Evolutionary conservation across 495 filamentous ascomycete species (phyloP).

Genomic region (Parmelia sp.): DNA sequence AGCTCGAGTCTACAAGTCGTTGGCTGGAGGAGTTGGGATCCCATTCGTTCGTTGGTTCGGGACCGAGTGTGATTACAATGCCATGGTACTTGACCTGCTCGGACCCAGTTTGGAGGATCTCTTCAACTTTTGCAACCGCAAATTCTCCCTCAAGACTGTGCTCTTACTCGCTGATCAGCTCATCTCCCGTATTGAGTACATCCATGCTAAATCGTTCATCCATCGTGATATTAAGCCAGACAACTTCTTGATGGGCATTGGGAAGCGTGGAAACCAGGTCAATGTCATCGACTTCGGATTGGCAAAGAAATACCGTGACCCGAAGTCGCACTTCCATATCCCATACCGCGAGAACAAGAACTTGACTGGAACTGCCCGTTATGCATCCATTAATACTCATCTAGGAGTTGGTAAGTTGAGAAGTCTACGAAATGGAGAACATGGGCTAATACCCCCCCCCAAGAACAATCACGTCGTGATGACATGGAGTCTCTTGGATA

Average conservation of each 20-base stretch:
- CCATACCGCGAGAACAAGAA: constrained; percentile 99
- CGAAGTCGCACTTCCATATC: constrained; percentile 99
- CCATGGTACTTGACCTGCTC: constrained; percentile 98
- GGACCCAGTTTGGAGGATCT: constrained; percentile 97
- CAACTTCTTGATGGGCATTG: constrained; percentile 99
- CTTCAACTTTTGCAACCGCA: constrained; percentile 99
- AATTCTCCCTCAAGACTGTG: constrained; percentile 99
- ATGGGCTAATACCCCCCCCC: constrained; percentile 29
- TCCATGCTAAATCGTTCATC: constrained; percentile 99
- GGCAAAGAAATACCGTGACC: constrained; percentile 99
- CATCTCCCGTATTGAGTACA: constrained; percentile 99
- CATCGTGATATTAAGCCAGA: constrained; percentile 99
- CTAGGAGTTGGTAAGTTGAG: constrained; percentile 74
- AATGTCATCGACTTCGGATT: constrained; percentile 99
- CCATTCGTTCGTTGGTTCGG: constrained; percentile 99
- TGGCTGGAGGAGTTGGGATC: constrained; percentile 96
- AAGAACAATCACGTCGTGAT: constrained; percentile 98
- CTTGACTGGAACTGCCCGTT: constrained; percentile 96
- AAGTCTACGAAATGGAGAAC: constrained; percentile 12
- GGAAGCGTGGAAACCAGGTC: constrained; percentile 99
- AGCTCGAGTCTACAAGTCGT: constrained; percentile 98
- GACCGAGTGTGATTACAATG: constrained; percentile 99
- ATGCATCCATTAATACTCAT: constrained; percentile 99
- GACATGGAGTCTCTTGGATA: constrained; percentile 99
- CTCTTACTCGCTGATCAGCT: constrained; percentile 95